Evolutionary conservation across 192 early-diverging fungal species (phyloP), one percentile per base, ranked within the genome.

Genomic region (Linnemannia exigua): DNA sequence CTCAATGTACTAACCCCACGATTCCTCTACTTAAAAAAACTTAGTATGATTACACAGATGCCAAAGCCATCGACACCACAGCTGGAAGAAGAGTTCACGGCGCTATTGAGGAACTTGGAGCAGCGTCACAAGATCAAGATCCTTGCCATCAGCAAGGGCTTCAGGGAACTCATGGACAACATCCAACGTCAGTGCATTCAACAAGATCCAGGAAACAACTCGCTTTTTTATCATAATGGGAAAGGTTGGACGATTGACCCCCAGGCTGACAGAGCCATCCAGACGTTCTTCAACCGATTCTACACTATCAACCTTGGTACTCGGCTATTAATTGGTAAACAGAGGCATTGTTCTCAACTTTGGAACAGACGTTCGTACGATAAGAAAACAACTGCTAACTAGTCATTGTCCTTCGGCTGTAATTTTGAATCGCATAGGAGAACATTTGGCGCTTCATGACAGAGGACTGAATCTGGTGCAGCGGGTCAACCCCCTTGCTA

Each of bases 261-360:
- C 20, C 81, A 89, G 70, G 89, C 89, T 0, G 90, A 91, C 77
- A 90, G 84, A 75, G 89, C 88, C 68, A 90, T 90, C 20, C 89
- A 92, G 58, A 86, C 88, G n/a, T 91, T 93, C 80, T 92, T 91
- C 48, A 91, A 93, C 80, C 88, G 90, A 76, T 90, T 93, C 78
- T 93, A 92, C 76, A 89, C 91, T 44, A 90, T 93, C 86, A 93
- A 89, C 74, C 79, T 93, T 37, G 92, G 92, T 38, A 91, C 92
- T 33, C 90, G 91, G 76, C 88, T 93, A 36, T 81, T 93, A 74
- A 92, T 93, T n/a, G 80, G 80, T 82, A 72, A 52, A 20, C 4
- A 25, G 31, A 66, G 14, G 37, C 20, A 41, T 41, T 25, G 41
- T 44, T 22, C 8, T 38, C 33, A 16, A 20, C 35, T 22, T 6